Percentiles rank a stretch among this genome's conserved stretches.
phyloP scores from a whole-genome alignment of 2,329 filamentous ascomycete genomes.

The Bertia moriformis region DNA sequence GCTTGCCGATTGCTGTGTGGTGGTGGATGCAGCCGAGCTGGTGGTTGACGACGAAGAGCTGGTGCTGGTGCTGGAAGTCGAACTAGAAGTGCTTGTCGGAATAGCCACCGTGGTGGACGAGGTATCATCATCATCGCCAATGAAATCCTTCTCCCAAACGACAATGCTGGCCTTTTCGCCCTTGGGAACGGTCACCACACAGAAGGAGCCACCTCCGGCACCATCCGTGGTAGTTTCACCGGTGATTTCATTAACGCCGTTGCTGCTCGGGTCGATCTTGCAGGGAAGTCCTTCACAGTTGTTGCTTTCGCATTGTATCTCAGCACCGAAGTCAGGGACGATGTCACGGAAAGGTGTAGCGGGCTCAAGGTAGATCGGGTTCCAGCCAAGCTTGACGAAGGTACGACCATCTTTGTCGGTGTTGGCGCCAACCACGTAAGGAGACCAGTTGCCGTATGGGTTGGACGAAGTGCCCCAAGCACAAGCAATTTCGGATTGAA shows the following conservation, averaged over 20 bases:
- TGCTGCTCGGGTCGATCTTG: slow-evolving; percentile 46
- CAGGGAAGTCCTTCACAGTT: slow-evolving; percentile 64
- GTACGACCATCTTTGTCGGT: slow-evolving; percentile 49
- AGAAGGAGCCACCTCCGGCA: slow-evolving; percentile 57
- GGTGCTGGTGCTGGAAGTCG: neutral
- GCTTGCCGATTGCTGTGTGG: neutral
- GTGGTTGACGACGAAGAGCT: neutral
- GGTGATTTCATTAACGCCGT: slow-evolving; percentile 39
- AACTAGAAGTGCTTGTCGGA: neutral
- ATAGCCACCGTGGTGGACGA: neutral
- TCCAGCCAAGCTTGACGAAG: slow-evolving; percentile 64
- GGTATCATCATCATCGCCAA: neutral
- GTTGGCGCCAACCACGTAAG: slow-evolving; percentile 66
- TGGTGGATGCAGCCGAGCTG: neutral
- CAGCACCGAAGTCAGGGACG: slow-evolving; percentile 52
- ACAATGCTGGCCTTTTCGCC: slow-evolving; percentile 55
- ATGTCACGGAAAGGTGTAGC: slow-evolving; percentile 28
- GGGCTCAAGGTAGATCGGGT: slow-evolving; percentile 55
- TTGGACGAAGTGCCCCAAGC: slow-evolving; percentile 53
- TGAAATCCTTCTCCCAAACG: slow-evolving; percentile 16
- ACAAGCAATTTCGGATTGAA: slow-evolving; percentile 40
- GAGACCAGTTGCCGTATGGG: slow-evolving; percentile 61
- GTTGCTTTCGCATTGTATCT: slow-evolving; percentile 52
- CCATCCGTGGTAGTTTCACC: slow-evolving; percentile 39
- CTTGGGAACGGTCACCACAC: slow-evolving; percentile 60